Base-by-base conservation (phyloP, 2,329 filamentous ascomycete species). In the Cladosporium sp. region DNA sequence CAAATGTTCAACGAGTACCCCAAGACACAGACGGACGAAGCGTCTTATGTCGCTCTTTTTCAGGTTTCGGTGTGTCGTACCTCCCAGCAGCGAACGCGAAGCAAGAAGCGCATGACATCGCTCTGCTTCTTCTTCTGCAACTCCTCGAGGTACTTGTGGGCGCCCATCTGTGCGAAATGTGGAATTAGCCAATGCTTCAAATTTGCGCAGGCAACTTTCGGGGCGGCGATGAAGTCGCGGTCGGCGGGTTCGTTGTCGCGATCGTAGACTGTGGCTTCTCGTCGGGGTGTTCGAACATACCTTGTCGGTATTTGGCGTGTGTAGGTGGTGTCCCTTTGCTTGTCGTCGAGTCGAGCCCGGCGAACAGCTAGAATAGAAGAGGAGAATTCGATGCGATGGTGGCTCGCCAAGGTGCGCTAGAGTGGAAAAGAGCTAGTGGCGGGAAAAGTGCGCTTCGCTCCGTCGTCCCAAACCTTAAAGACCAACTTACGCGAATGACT, bases 71-170 rank as follows among this genome's bases (percentile, higher is more conserved):
- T 66, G 64, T 62, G 60, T 74, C 78, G 75, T 79, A 93, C 93
- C 90, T 99, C 94, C 94, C 94, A 99, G 92, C 94, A 99, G 84
- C 94, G 92, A 78, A 96, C 92, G 81, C 92, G 93, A 82, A 97
- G 91, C 84, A 99, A 89, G 88, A 99, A 99, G 85, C 92, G 92
- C 85, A 97, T 90, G 78, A 99, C 89, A 87, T 99, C 94, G 81
- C 91, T 96, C 89, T 99, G 94, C 92, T 99, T 99, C 91, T 96
- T 97, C 92, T 99, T 97, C 82, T 97, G 92, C 85, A 99, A 89
- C 88, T 99, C 94, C 88, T 99, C 95, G 84, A 99, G 91, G 86
- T 96, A 99, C 85, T 99, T 99, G 82, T 97, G 91, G 85, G 93
- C 93, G 90, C 94, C 94, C 94, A 97, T 97, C 87, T 93, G 65